Evolutionary conservation across 495 filamentous ascomycete genomes (phyloP).

Genomic region (Talaromyces borbonicus): DNA sequence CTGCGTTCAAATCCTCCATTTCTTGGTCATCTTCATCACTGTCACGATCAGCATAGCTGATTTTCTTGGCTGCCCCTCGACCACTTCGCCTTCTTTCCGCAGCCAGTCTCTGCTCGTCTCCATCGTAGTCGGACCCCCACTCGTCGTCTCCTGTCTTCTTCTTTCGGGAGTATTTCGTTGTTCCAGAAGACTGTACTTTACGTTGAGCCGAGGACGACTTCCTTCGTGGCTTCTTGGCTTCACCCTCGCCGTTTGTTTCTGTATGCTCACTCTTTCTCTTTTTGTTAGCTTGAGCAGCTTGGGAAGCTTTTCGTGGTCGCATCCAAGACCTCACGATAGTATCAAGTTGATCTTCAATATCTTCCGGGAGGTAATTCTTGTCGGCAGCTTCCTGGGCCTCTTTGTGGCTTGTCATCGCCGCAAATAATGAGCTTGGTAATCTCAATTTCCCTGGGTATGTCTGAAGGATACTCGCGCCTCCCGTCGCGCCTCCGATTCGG

Average conservation of each 20-base stretch:
- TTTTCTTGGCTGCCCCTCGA: constrained; percentile 19
- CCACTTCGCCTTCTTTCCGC: constrained; percentile 31
- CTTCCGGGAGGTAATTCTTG: constrained; percentile 72
- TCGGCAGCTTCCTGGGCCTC: constrained; percentile 75
- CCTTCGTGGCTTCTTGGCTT: constrained; percentile 38
- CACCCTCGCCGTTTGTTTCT: constrained; percentile 14
- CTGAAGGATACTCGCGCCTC: constrained; percentile 65
- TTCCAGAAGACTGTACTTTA: constrained; percentile 20
- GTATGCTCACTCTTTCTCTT: constrained; percentile 39
- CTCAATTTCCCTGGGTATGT: constrained; percentile 74
- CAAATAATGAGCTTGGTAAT: constrained; percentile 69
- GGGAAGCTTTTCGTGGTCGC: constrained; percentile 26
- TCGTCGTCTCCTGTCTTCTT: constrained; percentile 27
- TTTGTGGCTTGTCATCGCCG: constrained; percentile 59
- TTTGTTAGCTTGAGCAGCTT: constrained; percentile 21
- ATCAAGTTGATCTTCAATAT: constrained; percentile 69
- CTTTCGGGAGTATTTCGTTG: constrained; percentile 35
- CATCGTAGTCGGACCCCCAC: constrained; percentile 32
- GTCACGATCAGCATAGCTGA: constrained; percentile 47
- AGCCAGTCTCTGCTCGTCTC: constrained; percentile 12
- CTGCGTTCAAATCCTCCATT: constrained; percentile 32
- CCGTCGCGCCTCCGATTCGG: constrained; percentile 46
- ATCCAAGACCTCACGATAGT: constrained; percentile 44
- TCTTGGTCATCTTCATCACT: constrained; percentile 51
- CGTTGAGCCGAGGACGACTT: constrained; percentile 21